phyloP scores from a whole-genome alignment of 2,329 filamentous ascomycete species.

The Aspergillus cejpii region DNA sequence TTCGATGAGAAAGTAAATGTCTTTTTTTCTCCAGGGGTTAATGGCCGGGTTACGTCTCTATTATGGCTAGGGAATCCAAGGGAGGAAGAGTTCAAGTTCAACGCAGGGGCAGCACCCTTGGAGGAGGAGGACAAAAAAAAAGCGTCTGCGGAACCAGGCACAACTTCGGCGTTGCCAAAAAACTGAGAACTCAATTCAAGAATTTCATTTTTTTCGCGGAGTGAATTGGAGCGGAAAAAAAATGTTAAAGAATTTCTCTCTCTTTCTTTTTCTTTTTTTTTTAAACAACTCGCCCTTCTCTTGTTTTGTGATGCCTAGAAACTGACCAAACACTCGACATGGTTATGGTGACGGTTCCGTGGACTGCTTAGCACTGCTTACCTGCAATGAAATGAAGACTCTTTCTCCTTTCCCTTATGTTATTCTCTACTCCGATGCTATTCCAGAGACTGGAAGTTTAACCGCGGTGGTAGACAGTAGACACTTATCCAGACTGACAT shows the following conservation, averaged over 20 bases:
- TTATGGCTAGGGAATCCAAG: conserved; percentile 29
- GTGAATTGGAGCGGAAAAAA: conserved; percentile 15
- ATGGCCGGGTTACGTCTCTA: conserved; percentile 34
- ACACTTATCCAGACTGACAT: no score
- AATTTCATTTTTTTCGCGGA: conserved; percentile 13
- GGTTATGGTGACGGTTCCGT: conserved; percentile 1
- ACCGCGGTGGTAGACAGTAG: conserved; percentile 14
- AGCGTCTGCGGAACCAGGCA: conserved; percentile 8
- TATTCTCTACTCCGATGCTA: no score
- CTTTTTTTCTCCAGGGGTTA: conserved; percentile 30
- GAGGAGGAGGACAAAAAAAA: no score
- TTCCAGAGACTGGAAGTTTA: no score
- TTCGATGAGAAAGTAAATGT: conserved; percentile 79
- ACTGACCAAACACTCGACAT: neutral
- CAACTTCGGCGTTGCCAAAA: conserved; percentile 11
- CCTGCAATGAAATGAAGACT: neutral
- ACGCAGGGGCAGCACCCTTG: conserved; percentile 9
- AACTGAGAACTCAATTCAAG: conserved; percentile 18
- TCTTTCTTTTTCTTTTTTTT: conserved; percentile 5
- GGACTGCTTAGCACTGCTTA: neutral
- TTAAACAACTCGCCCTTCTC: conserved; percentile 1
- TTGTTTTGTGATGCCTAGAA: no score
- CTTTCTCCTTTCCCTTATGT: neutral
- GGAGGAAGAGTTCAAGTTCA: conserved; percentile 4
- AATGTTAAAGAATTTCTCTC: conserved; percentile 16